Evolutionary conservation across 2,329 filamentous ascomycete genomes (phyloP).

Genomic region (Fusarium chuoi): DNA sequence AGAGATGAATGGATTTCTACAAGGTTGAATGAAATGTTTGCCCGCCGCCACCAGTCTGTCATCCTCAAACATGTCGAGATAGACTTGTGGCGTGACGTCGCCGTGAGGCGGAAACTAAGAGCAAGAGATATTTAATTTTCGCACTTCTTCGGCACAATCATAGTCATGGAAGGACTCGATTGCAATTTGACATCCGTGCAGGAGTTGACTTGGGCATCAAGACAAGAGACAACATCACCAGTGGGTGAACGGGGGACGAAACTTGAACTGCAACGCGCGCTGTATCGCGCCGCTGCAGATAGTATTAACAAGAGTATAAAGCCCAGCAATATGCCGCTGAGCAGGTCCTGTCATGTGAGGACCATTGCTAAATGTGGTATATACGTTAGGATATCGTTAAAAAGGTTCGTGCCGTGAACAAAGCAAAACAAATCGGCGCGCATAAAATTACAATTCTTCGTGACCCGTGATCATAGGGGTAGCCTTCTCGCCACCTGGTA

Average conservation of each 20-base stretch:
- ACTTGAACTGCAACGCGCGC: constrained; percentile 30
- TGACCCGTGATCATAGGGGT: constrained; percentile 43
- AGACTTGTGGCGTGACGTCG: constrained; percentile 40
- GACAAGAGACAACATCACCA: not conserved
- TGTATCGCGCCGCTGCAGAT: constrained; percentile 31
- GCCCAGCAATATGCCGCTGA: constrained; percentile 22
- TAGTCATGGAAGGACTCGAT: constrained; percentile 85
- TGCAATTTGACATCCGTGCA: constrained; percentile 99
- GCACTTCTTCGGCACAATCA: constrained; percentile 99
- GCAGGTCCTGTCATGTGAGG: constrained; percentile 20
- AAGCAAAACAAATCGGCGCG: constrained; percentile 28
- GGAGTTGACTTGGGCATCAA: constrained; percentile 29
- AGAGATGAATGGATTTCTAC: constrained; percentile 18
- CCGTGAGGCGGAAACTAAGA: constrained; percentile 44
- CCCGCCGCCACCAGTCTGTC: constrained; percentile 43
- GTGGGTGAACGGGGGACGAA: constrained; percentile 13
- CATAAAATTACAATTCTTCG: constrained; percentile 50
- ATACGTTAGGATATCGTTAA: constrained; percentile 46
- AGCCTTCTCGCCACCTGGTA: constrained; percentile 38
- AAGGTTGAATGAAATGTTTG: constrained; percentile 37
- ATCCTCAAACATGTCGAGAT: constrained; percentile 17
- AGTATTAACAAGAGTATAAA: constrained; percentile 44
- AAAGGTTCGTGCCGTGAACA: constrained; percentile 33
- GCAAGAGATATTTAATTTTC: constrained; percentile 70
- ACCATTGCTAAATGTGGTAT: constrained; percentile 36